phyloP scores from a whole-genome alignment of 306 rosid species.

The Lupinus albus region DNA sequence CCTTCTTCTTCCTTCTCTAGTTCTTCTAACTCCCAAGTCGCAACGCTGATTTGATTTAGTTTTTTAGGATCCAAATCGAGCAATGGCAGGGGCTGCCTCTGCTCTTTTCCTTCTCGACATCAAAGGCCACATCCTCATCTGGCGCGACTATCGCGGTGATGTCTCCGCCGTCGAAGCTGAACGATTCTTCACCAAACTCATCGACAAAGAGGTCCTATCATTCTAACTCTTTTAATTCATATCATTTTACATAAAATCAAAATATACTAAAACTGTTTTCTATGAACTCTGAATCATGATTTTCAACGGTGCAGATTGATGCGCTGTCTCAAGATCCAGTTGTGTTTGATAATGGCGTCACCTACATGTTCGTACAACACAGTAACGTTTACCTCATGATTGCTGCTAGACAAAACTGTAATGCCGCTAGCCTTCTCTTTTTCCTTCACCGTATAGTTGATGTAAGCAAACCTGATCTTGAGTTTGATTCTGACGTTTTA shows the following conservation, averaged over 20 bases:
- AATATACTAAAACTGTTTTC: not conserved
- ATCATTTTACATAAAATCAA: not conserved
- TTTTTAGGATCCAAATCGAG: conserved; percentile 28
- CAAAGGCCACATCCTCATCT: conserved; percentile 93
- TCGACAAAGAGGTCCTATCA: conserved; percentile 68
- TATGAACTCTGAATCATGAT: not conserved
- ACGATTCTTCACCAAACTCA: conserved; percentile 87
- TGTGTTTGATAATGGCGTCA: conserved; percentile 72
- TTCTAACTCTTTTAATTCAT: not conserved
- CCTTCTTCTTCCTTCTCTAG: not conserved
- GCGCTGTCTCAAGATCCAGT: conserved; percentile 91
- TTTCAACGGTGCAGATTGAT: conserved; percentile 60
- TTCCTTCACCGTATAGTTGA: conserved; percentile 80
- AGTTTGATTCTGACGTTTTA: conserved; percentile 2
- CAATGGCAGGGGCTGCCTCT: conserved; percentile 92
- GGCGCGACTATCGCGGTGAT: conserved; percentile 95
- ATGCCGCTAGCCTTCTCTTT: conserved; percentile 85
- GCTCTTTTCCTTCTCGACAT: conserved; percentile 91
- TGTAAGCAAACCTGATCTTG: conserved; percentile 46
- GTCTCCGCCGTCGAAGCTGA: conserved; percentile 83
- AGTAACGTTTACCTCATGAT: conserved; percentile 76
- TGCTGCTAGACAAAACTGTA: conserved; percentile 90
- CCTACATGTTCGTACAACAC: conserved; percentile 86
- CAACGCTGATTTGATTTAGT: conserved; percentile 41
- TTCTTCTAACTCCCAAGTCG: not conserved